Conservation (phyloP, 2,329 filamentous ascomycete genomes). For the Apiospora pterosperma region DNA sequence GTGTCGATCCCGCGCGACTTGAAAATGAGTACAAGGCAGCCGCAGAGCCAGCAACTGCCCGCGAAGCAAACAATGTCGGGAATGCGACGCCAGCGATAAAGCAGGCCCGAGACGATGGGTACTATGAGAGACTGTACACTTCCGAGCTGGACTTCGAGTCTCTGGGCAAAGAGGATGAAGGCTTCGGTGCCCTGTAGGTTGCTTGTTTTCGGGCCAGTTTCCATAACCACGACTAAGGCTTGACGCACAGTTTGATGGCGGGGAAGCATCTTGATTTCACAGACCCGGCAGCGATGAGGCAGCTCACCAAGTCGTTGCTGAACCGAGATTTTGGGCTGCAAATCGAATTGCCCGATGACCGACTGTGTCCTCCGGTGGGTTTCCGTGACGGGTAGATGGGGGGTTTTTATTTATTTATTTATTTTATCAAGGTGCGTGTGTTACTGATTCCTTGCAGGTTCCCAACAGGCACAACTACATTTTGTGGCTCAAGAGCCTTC, state of each 20-base stretch:
- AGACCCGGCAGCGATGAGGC: constrained; percentile 72
- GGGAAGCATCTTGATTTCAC: constrained; percentile 69
- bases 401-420: too few relatives aligned
- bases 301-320: constrained; percentile 76
- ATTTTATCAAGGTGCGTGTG: too few relatives aligned
- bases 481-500: constrained; percentile 77
- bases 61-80: not conserved
- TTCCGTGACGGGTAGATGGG: not conserved
- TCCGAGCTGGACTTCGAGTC: constrained; percentile 19
- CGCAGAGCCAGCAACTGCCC: not conserved
- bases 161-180: constrained; percentile 20
- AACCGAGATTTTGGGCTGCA: constrained; percentile 69
- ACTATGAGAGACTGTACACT: constrained; percentile 22
- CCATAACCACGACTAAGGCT: constrained; percentile 3
- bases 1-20: not conserved
- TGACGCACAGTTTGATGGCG: constrained; percentile 21
- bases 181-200: constrained; percentile 17
- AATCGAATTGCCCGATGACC: constrained; percentile 69
- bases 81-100: not conserved
- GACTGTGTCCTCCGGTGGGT: constrained; percentile 73
- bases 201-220: not conserved
- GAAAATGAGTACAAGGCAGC: not conserved
- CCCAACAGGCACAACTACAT: constrained; percentile 81
- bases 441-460: constrained; percentile 35
- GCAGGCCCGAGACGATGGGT: constrained; percentile 13